A percentile compares a stretch with the other conserved stretches of the same genome.
Conservation (phyloP, 2,329 filamentous ascomycete genomes). For the Calycina herbarum region DNA sequence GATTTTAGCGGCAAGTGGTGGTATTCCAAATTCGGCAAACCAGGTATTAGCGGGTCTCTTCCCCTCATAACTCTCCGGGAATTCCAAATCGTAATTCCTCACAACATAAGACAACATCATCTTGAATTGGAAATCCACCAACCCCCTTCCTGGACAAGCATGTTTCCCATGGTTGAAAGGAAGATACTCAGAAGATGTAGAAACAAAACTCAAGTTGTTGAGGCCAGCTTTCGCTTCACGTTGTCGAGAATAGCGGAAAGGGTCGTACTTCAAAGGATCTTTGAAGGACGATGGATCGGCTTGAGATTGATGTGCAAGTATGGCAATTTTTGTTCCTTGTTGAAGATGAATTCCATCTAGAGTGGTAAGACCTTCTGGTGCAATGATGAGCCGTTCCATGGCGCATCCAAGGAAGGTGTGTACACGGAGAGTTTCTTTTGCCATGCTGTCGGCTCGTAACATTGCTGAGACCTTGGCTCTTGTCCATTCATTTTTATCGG, state of each 20-base stretch:
- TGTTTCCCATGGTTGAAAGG: slow-evolving; percentile 33
- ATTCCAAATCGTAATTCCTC: slow-evolving; percentile 29
- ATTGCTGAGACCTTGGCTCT: not conserved
- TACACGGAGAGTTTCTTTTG: not conserved
- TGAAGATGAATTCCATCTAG: not conserved
- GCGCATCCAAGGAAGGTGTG: not conserved
- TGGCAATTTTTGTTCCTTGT: not conserved
- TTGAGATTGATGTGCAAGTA: not conserved
- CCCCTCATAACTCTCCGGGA: not conserved
- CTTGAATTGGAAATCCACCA: slow-evolving; percentile 31
- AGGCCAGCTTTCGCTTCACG: not conserved
- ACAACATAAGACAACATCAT: slow-evolving; percentile 26
- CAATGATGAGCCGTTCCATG: not conserved
- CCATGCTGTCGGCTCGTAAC: not conserved
- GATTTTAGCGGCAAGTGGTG: not conserved
- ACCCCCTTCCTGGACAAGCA: slow-evolving; percentile 35
- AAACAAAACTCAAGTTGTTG: slow-evolving; percentile 17
- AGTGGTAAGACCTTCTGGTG: not conserved
- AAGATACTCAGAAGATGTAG: slow-evolving; percentile 22
- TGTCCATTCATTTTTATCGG: not conserved
- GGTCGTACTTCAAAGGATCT: not conserved
- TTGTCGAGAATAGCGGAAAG: not conserved
- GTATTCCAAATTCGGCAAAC: not conserved
- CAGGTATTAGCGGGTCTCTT: not conserved
- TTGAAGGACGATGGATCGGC: not conserved